Percentiles rank a stretch among this genome's conserved stretches.
Conservation (phyloP, 257 asterid species). For the Capsicum rhomboideum region DNA sequence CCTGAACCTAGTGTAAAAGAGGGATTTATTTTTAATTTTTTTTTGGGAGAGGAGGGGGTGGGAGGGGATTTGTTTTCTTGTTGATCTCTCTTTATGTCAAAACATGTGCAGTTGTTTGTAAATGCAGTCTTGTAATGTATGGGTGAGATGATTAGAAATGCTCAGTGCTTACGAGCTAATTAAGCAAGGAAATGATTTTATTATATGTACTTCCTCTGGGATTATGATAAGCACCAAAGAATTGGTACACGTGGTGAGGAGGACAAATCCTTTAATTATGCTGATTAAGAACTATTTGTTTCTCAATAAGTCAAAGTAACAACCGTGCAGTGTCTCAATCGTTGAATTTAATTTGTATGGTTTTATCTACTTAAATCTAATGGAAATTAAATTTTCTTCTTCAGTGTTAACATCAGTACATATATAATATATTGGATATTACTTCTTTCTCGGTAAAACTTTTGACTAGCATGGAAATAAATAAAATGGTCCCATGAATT, state of each 20-base stretch:
- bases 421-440: not conserved
- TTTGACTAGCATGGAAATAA: not conserved
- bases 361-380: not conserved
- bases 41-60: not conserved
- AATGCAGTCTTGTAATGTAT: slow-evolving; percentile 25
- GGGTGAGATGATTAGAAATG: slow-evolving; percentile 58
- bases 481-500: not conserved
- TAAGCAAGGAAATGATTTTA: slow-evolving; percentile 57
- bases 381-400: not conserved
- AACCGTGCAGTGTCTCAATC: not conserved
- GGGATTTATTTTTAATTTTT: not conserved
- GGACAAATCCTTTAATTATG: not conserved
- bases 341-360: not conserved
- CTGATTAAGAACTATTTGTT: not conserved
- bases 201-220: slow-evolving; percentile 2
- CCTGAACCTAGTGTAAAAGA: not conserved
- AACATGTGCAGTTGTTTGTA: slow-evolving; percentile 56
- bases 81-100: slow-evolving; percentile 6
- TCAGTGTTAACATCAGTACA: not conserved
- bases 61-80: not conserved
- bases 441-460: not conserved
- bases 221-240: not conserved
- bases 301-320: not conserved
- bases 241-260: not conserved
- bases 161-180: slow-evolving; percentile 56